phyloP scores from a whole-genome alignment of 169 alveolate genomes.

The Babesia bigemina region DNA sequence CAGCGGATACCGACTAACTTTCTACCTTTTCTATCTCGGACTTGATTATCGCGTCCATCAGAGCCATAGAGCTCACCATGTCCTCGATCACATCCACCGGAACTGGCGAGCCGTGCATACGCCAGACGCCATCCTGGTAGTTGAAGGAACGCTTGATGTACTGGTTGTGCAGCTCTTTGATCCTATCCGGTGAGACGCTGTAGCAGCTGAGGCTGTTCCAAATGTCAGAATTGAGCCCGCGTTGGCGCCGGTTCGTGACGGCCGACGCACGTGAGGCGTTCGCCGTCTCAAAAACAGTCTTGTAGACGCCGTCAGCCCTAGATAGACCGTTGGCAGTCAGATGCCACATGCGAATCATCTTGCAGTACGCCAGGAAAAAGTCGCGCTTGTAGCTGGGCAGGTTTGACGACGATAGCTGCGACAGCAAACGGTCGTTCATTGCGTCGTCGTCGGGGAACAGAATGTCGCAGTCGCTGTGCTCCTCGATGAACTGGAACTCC shows the following conservation, averaged over 20 bases:
- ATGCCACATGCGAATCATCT: slow-evolving; percentile 34
- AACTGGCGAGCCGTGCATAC: neutral
- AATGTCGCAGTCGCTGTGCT: slow-evolving; percentile 1
- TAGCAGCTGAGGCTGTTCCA: neutral
- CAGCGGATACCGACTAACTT: too few relatives aligned
- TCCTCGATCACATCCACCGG: slow-evolving; percentile 17
- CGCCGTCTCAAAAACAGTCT: neutral
- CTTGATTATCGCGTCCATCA: slow-evolving; percentile 15
- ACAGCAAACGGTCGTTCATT: neutral
- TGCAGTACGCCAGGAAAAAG: slow-evolving; percentile 22
- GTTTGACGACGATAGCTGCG: neutral
- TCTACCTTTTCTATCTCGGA: slow-evolving; percentile 2
- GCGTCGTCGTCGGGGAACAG: slow-evolving; percentile 11
- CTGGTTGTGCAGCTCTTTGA: slow-evolving; percentile 2
- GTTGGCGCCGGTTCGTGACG: neutral
- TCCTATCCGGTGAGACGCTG: neutral
- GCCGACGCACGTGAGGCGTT: neutral
- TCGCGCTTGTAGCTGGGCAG: slow-evolving; percentile 22
- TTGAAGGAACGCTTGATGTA: slow-evolving; percentile 21
- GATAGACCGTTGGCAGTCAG: slow-evolving; percentile 7
- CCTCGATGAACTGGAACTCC: slow-evolving; percentile 16
- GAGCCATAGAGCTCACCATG: slow-evolving; percentile 7
- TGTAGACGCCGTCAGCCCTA: neutral
- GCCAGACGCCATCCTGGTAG: slow-evolving; percentile 19
- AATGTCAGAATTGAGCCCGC: neutral